Base-by-base conservation (phyloP, 371 early-diverging fungal species). In the Rhizopus arrhizus region DNA sequence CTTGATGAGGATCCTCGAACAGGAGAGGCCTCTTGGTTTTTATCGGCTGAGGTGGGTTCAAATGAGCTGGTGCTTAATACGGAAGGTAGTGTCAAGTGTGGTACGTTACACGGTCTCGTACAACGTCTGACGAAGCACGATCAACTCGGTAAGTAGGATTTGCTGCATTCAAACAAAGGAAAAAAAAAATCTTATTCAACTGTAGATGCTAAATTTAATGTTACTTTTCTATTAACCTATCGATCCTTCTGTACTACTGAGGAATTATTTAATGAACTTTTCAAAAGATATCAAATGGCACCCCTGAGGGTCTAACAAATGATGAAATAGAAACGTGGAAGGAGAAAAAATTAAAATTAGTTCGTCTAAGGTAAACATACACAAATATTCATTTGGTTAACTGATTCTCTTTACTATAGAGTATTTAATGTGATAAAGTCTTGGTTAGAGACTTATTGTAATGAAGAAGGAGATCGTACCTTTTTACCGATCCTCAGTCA, bases 51-150 rank as follows among this genome's bases (percentile, higher is more conserved):
- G 69, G 89, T 91, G 55, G 67, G 75, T 4, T 74, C 83, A 4
- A 73, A 80, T 28, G 93, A 92, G 35, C 81, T 97, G 47, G 66
- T 91, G 2, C 86, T 94, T 66, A 91, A 88, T 72, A 80, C 85
- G 77, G 96, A 97, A 53, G 91, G 90, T 3, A 84, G 88, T 59
- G 94, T 97, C 52, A 90, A 90, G 67, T 96, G 96, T 53, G 96
- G 96, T 28, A 93, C 95, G 3, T 69, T 95, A 12, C 64, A 74
- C 6, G 89, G 92, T 0, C 78, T 97, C 5, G 85, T 95, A 3
- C 95, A 95, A 77, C 80, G 93, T 22, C 77, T 96, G 64, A 96
- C 96, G 0, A 81, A 90, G 35, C 96, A 96, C 62, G 94, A 94
- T 66, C 83, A 82, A 43, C 68, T 87, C 31, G 90, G 87, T 80